Evolutionary conservation across 306 rosid species (phyloP).

Genomic region (Medicago lupulina): DNA sequence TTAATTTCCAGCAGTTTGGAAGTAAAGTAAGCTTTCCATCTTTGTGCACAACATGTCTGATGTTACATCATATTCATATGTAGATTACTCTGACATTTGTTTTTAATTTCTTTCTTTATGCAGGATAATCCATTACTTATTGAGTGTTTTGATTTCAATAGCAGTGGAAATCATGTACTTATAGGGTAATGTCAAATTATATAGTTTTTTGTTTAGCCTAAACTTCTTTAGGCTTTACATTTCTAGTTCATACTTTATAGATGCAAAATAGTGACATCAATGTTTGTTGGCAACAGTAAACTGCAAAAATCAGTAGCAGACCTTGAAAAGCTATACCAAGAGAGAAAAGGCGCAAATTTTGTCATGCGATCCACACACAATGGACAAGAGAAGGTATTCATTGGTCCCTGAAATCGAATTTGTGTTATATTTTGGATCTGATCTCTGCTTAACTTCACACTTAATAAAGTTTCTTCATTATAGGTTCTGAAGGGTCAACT

Average conservation of each 20-base stretch:
- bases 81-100: conserved; percentile 11
- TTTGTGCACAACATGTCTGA: conserved; percentile 13
- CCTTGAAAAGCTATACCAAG: conserved; percentile 64
- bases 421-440: not conserved
- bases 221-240: conserved; percentile 9
- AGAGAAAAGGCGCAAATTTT: conserved; percentile 58
- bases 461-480: conserved; percentile 17
- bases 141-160: conserved; percentile 95
- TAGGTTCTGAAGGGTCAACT: conserved; percentile 81
- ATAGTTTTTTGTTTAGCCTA: not conserved
- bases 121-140: conserved; percentile 83
- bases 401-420: conserved; percentile 16
- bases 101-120: conserved; percentile 2
- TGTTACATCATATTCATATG: not conserved
- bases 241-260: conserved; percentile 4
- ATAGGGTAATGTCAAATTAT: conserved; percentile 61
- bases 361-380: conserved; percentile 48
- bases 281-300: conserved; percentile 54
- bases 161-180: conserved; percentile 73
- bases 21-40: conserved; percentile 66
- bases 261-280: conserved; percentile 27
- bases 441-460: conserved; percentile 20
- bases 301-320: conserved; percentile 71
- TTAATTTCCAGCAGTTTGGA: conserved; percentile 72
- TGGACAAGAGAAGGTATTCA: conserved; percentile 66